Conservation (phyloP, 2,329 filamentous ascomycete species). For the Ophidiomyces ophidiicola region DNA sequence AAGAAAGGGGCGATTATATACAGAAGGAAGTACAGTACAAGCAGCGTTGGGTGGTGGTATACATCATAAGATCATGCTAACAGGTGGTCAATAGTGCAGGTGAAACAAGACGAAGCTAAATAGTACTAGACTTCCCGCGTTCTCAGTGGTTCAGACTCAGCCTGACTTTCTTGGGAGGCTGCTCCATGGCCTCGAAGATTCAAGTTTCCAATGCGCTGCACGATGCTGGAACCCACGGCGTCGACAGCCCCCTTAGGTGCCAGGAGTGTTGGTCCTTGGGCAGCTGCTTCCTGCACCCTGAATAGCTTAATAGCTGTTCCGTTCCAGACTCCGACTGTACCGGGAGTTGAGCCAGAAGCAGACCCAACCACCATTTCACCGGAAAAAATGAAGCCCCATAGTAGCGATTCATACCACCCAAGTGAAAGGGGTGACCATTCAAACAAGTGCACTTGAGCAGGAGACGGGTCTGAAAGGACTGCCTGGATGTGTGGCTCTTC, state of each 20-base stretch:
- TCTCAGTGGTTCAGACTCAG: slow-evolving; percentile 22
- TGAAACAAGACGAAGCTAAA: slow-evolving; percentile 1
- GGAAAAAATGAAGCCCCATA: slow-evolving; percentile 89
- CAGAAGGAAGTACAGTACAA: too few relatives aligned
- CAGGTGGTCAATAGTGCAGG: too few relatives aligned
- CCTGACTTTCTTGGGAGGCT: slow-evolving; percentile 25
- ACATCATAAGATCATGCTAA: too few relatives aligned
- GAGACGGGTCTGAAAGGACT: slow-evolving; percentile 55
- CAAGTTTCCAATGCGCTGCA: slow-evolving; percentile 71
- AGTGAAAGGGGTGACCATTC: slow-evolving; percentile 85
- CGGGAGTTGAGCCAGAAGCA: slow-evolving; percentile 47
- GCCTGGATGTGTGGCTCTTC: slow-evolving; percentile 51
- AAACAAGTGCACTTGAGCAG: slow-evolving; percentile 72
- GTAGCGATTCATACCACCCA: slow-evolving; percentile 88
- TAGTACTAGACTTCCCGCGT: slow-evolving; percentile 26
- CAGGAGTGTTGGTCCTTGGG: slow-evolving; percentile 66
- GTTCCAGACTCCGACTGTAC: slow-evolving; percentile 88
- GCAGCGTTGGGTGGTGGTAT: too few relatives aligned
- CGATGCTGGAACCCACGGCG: slow-evolving; percentile 80
- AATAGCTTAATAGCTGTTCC: slow-evolving; percentile 81
- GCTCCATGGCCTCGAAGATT: slow-evolving; percentile 49
- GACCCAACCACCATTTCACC: slow-evolving; percentile 62
- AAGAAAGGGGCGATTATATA: too few relatives aligned
- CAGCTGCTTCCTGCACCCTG: slow-evolving; percentile 71
- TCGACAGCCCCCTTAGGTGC: slow-evolving; percentile 85